phyloP scores from a whole-genome alignment of 2,329 filamentous ascomycete genomes.

The Sphaerulina vaccinii region DNA sequence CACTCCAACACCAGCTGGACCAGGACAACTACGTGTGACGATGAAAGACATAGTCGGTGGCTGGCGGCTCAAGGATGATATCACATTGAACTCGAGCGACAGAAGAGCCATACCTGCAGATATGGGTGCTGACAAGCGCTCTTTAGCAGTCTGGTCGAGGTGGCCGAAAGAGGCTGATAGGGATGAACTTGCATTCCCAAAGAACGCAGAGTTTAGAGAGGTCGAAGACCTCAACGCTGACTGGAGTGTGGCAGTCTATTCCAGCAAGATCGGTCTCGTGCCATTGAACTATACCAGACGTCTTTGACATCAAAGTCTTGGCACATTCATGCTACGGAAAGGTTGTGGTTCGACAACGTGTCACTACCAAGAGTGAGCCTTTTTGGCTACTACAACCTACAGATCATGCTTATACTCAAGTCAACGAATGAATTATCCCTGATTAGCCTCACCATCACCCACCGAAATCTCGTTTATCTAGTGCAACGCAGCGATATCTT shows the following conservation, averaged over 20 bases:
- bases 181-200: conserved; percentile 82
- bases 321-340: background rate
- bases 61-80: conserved; percentile 58
- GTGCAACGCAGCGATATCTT: too few species aligned
- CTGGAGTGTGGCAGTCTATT: conserved; percentile 86
- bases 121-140: conserved; percentile 66
- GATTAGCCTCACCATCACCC: too few species aligned
- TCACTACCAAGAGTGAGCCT: too few species aligned
- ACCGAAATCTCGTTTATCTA: too few species aligned
- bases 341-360: background rate
- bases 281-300: conserved; percentile 70
- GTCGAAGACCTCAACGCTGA: conserved; percentile 85
- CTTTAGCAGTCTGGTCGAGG: conserved; percentile 65
- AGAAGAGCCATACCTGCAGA: conserved; percentile 62
- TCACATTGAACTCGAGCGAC: background rate
- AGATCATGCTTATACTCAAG: too few species aligned
- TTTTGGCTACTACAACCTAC: too few species aligned
- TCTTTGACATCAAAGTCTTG: background rate
- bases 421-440: too few species aligned
- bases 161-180: conserved; percentile 69
- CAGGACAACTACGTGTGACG: conserved; percentile 66
- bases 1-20: conserved; percentile 45
- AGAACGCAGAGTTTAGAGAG: conserved; percentile 77
- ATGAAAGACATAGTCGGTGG: conserved; percentile 77
- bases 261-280: conserved; percentile 75